A percentile compares a stretch with the other conserved stretches of the same genome.
Evolutionary conservation across 768 basidiomycete genomes (phyloP).

Genomic region (Mycena rosella): DNA sequence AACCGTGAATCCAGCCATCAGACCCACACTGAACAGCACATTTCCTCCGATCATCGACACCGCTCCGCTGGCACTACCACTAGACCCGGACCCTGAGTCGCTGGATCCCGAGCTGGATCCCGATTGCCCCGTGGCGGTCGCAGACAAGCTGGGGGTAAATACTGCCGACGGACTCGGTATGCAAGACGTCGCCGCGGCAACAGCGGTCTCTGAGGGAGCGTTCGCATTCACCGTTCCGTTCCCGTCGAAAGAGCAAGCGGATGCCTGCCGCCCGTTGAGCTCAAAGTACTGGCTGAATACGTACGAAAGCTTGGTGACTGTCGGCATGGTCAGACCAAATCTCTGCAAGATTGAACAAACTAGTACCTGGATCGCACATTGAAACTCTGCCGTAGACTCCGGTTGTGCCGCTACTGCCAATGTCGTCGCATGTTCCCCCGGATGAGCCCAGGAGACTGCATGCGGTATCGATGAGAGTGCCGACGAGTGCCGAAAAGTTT

Average conservation of each 20-base stretch:
- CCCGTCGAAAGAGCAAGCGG: constrained; percentile 84
- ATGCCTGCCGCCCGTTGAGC: constrained; percentile 52
- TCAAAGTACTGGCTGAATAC: constrained; percentile 58
- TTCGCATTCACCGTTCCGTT: constrained; percentile 82
- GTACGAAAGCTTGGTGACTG: constrained; percentile 85
- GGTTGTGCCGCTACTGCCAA: constrained; percentile 76
- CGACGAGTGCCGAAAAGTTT: constrained; percentile 72
- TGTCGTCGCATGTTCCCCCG: constrained; percentile 74
- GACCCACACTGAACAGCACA: constrained; percentile 53
- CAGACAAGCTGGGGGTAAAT: constrained; percentile 64
- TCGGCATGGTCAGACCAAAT: neutral
- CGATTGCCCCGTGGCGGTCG: constrained; percentile 38
- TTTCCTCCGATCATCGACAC: constrained; percentile 35
- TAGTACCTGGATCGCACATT: constrained; percentile 73
- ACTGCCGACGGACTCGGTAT: constrained; percentile 72
- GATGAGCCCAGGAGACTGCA: constrained; percentile 80
- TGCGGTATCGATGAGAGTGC: constrained; percentile 71
- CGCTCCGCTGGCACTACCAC: neutral
- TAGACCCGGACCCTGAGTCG: neutral
- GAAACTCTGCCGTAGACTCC: constrained; percentile 85
- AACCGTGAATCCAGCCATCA: constrained; percentile 52
- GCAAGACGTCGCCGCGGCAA: constrained; percentile 74
- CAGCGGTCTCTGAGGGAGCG: constrained; percentile 62
- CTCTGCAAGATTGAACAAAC: neutral
- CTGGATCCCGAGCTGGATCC: constrained; percentile 20